Base-by-base conservation (phyloP, 441 rosid genomes). In the Aquilaria agallochum region DNA sequence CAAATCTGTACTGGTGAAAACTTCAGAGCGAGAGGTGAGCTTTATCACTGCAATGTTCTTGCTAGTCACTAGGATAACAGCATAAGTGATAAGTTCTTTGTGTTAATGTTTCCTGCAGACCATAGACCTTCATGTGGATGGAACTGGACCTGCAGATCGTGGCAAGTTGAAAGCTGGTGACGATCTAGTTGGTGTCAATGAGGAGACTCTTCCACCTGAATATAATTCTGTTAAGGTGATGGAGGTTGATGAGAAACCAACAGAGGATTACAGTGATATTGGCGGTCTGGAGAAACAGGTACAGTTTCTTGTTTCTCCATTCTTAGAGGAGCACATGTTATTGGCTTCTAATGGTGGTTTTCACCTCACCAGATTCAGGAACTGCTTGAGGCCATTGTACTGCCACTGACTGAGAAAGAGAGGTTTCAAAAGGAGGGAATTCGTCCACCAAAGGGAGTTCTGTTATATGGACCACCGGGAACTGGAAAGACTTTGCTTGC, bases 181-280 rank as follows among this genome's bases (percentile, higher is more conserved):
- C 27, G 27, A 20, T 20, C 27, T 20, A 20, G 27, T 20, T 20
- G 27, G 27, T 20, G 27, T 20, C 27, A 20, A 20, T 20, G 27
- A 20, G 27, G 27, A 20, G 27, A 20, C 27, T 20, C 27, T 20
- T 20, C 27, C 27, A 20, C 27, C 27, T 20, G 27, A 20, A 20
- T 20, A 20, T 20, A 20, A 20, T 20, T 20, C 27, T 50, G 97
- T 95, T 15, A 91, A 95, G 79, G 99, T 97, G 53, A 94, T 94
- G 99, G 99, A 94, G 76, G 99, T 94, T 57, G 99, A 94, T 71
- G 99, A 94, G 68, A 94, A 94, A 62, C 99, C 99, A 4, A 91
- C 96, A 0, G 99, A 95, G 76, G 99, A 95, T 69, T 95, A 95
- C 71, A 95, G 83, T 81, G 97, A 95, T 63, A 87, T 95, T 31